Evolutionary conservation across 2,329 filamentous ascomycete species (phyloP), one percentile per base, ranked within the genome.

Genomic region (Tolypocladium pustulatum): DNA sequence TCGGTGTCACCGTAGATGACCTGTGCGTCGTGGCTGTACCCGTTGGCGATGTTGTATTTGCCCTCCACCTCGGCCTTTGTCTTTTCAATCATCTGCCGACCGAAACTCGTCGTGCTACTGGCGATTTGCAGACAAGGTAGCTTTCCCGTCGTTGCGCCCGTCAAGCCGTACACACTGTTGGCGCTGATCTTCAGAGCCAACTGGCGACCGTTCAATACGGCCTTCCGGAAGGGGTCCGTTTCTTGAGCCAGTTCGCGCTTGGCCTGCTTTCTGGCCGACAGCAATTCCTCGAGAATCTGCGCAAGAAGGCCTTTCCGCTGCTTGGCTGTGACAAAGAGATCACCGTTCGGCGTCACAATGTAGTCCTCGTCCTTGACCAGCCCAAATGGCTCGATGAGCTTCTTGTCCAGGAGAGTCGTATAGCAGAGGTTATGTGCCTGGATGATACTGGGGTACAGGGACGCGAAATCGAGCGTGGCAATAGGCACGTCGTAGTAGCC

Each of bases 1-100:
- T 99, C 94, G 2, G 94, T 99, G 73, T 99, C 94, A 77, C 94
- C 94, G 66, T 99, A 99, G 63, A 99, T 95, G 75, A 99, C 94
- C 70, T 97, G 87, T 0, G 94, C 94, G 71, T 99, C 90, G 71
- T 97, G 91, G 1, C 83, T 85, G 73, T 97, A 99, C 22, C 94
- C 94, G 67, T 99, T 97, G 55, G 90, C 90, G 59, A 97, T 92
- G 55, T 84, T 93, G 73, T 96, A 99, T 64, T 85, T 87, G 46
- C 83, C 81, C 74, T 97, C 93, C 8, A 99, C 94, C 71, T 97
- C 94, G n/a, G 88, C 82, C 73, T 96, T 97, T 0, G 94, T 97
- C 76, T 87, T 94, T 73, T 97, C 93, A 77, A 99, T 99, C 94
- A 99, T 99, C 71, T 97, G 89, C 66, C 94, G 90, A 65, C 94